phyloP scores from a whole-genome alignment of 768 basidiomycete genomes.

The Lepiota venenata region DNA sequence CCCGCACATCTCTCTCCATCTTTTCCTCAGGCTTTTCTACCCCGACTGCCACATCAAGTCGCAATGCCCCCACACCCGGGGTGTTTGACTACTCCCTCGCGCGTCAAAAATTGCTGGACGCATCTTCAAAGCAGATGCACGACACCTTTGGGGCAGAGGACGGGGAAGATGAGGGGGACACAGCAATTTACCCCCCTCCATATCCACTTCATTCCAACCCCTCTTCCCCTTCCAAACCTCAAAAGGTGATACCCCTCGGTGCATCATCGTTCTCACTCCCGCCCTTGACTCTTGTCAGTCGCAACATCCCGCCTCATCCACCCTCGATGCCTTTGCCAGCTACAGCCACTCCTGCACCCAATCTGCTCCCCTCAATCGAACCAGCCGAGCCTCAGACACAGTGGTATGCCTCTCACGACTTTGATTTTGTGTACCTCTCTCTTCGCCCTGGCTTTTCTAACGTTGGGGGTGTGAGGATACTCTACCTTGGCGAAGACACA shows the following conservation, averaged over 20 bases:
- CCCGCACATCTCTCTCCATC: slow-evolving; percentile 11
- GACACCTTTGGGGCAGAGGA: slow-evolving; percentile 14
- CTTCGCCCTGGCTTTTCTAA: slow-evolving; percentile 54
- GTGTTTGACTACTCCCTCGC: slow-evolving; percentile 49
- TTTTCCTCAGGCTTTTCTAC: slow-evolving; percentile 55
- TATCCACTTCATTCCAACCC: slow-evolving; percentile 4
- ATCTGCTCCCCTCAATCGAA: slow-evolving; percentile 12
- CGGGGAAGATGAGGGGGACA: slow-evolving; percentile 5
- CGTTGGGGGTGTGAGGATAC: slow-evolving; percentile 69
- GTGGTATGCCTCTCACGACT: slow-evolving; percentile 46
- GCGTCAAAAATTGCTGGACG: slow-evolving; percentile 45
- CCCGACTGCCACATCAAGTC: slow-evolving; percentile 33
- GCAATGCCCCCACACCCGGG: slow-evolving; percentile 24
- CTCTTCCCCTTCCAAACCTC: slow-evolving; percentile 46
- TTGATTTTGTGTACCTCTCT: slow-evolving; percentile 62
- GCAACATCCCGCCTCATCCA: slow-evolving; percentile 3
- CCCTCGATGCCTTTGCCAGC: background rate
- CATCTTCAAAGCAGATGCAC: slow-evolving; percentile 32
- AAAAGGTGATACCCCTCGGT: slow-evolving; percentile 21
- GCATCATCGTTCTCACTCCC: slow-evolving; percentile 8
- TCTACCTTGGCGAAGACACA: slow-evolving; percentile 44
- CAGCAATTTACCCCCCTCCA: slow-evolving; percentile 2
- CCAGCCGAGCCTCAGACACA: slow-evolving; percentile 22
- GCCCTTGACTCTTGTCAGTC: background rate
- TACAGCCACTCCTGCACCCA: background rate